A percentile compares a stretch with the other conserved stretches of the same genome.
Evolutionary conservation across 768 basidiomycete genomes (phyloP).

Genomic region (Lactifluus subvellereus): DNA sequence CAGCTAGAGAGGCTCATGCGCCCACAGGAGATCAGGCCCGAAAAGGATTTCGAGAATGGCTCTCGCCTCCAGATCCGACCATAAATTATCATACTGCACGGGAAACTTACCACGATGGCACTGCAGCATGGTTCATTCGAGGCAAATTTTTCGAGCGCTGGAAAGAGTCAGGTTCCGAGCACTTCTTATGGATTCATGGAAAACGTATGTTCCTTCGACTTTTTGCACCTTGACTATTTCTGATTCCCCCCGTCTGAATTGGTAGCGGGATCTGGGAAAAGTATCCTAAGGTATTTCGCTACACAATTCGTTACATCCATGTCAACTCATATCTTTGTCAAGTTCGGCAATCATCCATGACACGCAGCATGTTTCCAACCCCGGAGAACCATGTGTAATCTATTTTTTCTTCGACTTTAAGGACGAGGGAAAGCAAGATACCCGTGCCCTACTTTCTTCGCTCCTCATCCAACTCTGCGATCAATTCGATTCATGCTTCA

Average conservation of each 20-base stretch:
- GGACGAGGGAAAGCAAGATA: no score
- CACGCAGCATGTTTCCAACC: neutral
- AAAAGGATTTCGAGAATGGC: neutral
- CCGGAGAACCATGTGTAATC: neutral
- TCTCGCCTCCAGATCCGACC: neutral
- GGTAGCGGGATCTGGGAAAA: neutral
- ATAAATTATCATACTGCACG: neutral
- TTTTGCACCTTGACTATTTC: neutral
- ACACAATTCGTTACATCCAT: neutral
- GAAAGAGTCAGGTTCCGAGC: neutral
- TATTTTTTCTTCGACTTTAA: neutral
- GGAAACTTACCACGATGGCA: neutral
- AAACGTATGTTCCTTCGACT: neutral
- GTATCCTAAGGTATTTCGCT: neutral
- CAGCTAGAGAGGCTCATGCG: neutral
- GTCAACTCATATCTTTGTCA: neutral
- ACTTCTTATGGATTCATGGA: neutral
- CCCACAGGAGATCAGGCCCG: neutral
- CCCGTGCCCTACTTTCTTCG: neutral
- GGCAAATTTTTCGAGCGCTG: neutral
- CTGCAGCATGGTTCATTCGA: neutral
- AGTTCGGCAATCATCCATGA: neutral
- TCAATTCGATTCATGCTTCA: no score
- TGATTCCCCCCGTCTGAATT: neutral
- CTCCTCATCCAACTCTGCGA: neutral